phyloP scores from a whole-genome alignment of 129 eudicot genomes.

The Flaveria linearis region DNA sequence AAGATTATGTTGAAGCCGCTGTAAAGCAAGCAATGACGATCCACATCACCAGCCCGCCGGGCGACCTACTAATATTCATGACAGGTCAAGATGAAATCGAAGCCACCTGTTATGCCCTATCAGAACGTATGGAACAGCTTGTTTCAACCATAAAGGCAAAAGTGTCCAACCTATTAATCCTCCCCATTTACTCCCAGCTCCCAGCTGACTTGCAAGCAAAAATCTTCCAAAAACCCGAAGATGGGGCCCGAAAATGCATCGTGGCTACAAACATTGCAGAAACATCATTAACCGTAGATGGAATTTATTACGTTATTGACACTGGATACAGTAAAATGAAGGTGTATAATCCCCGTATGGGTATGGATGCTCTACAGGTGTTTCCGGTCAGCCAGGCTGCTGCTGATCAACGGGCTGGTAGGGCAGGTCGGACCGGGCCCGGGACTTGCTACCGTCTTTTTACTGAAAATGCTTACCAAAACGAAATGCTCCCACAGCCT shows the following conservation, averaged over 20 bases:
- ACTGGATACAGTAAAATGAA: conserved; percentile 74
- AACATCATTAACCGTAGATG: conserved; percentile 67
- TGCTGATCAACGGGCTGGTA: conserved; percentile 74
- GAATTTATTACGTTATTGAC: conserved; percentile 68
- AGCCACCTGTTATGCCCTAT: conserved; percentile 56
- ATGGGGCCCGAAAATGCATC: conserved; percentile 68
- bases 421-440: conserved; percentile 73
- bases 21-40: conserved; percentile 74
- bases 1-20: conserved; percentile 76
- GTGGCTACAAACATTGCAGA: conserved; percentile 78
- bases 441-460: conserved; percentile 72
- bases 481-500: conserved; percentile 64
- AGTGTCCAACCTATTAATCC: conserved; percentile 56
- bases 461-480: conserved; percentile 64
- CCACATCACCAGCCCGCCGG: conserved; percentile 64
- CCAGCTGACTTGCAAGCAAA: conserved; percentile 71
- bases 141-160: conserved; percentile 50
- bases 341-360: conserved; percentile 72
- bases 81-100: conserved; percentile 77
- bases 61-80: conserved; percentile 74
- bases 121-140: conserved; percentile 71
- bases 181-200: conserved; percentile 69
- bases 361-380: conserved; percentile 74
- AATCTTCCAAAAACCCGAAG: conserved; percentile 62
- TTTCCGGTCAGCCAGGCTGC: conserved; percentile 72